phyloP scores from a whole-genome alignment of 2,329 filamentous ascomycete genomes.

The Monilinia fructicola region DNA sequence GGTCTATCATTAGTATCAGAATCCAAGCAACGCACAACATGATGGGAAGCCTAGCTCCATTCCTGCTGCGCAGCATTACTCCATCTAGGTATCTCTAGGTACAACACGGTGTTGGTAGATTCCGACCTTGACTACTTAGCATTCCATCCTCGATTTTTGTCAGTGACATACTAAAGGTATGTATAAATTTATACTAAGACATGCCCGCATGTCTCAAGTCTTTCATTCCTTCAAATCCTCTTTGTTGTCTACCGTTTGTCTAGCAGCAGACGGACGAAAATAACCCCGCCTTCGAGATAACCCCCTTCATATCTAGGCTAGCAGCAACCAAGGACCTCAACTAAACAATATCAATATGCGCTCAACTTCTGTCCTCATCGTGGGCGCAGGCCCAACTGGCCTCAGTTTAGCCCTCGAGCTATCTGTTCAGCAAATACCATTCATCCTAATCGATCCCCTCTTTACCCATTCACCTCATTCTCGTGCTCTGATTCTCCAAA shows the following conservation, averaged over 20 bases:
- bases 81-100: neutral
- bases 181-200: neutral
- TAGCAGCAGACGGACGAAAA: neutral
- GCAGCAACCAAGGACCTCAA: neutral
- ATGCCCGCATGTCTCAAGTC: neutral
- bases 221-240: neutral
- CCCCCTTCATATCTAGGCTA: neutral
- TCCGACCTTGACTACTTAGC: slow-evolving; percentile 3
- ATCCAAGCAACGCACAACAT: neutral
- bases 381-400: slow-evolving; percentile 49
- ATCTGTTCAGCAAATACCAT: slow-evolving; percentile 39
- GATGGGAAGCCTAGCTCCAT: neutral
- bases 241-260: neutral
- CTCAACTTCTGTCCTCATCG: slow-evolving; percentile 44
- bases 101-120: neutral
- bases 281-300: neutral
- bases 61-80: neutral
- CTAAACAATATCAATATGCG: slow-evolving; percentile 9
- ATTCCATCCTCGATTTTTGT: neutral
- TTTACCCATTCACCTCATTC: slow-evolving; percentile 42
- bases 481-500: slow-evolving; percentile 49
- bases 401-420: slow-evolving; percentile 46
- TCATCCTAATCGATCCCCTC: slow-evolving; percentile 45
- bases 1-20: no score
- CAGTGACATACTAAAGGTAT: neutral